These are phyloP conservation scores for Syncephalastrum monosporum DNA, from an alignment of 371 early-diverging fungal species.

Conservation along the genomic window DNA sequence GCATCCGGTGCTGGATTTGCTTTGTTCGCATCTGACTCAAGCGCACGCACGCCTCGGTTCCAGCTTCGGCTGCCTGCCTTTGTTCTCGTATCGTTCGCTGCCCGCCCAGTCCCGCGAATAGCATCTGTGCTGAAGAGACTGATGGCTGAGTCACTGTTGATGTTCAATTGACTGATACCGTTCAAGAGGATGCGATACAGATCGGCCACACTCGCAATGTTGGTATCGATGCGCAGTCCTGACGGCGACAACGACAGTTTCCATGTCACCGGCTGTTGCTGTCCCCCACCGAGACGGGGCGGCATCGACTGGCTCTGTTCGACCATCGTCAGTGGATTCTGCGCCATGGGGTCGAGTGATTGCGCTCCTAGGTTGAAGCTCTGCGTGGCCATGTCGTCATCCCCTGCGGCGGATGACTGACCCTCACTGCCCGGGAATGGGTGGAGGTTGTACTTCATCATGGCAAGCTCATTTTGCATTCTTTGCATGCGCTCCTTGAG, in stretches of 20 bases:
- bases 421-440: constrained; percentile 34
- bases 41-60: constrained; percentile 11
- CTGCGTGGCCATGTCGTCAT: too few species aligned
- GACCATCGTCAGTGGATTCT: too few species aligned
- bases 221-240: constrained; percentile 49
- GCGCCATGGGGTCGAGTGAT: too few species aligned
- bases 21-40: constrained; percentile 4
- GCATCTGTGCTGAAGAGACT: constrained; percentile 39
- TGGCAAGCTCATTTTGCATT: constrained; percentile 47
- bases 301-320: too few species aligned
- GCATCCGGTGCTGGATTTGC: neutral
- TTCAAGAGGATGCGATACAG: constrained; percentile 45
- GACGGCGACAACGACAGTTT: constrained; percentile 49
- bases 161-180: constrained; percentile 48
- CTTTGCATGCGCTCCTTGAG: constrained; percentile 48
- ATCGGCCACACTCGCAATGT: constrained; percentile 50
- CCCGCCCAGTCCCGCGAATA: constrained; percentile 6
- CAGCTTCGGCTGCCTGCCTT: constrained; percentile 11
- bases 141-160: constrained; percentile 39
- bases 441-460: constrained; percentile 48
- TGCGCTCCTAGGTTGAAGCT: too few species aligned
- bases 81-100: neutral
- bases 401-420: neutral
- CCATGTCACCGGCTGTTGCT: constrained; percentile 42
- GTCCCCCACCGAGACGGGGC: constrained; percentile 1